Percentiles rank a stretch among this genome's conserved stretches.
Evolutionary conservation across 805 yeast genomes (phyloP).

Genomic region (Saturnispora bothae): DNA sequence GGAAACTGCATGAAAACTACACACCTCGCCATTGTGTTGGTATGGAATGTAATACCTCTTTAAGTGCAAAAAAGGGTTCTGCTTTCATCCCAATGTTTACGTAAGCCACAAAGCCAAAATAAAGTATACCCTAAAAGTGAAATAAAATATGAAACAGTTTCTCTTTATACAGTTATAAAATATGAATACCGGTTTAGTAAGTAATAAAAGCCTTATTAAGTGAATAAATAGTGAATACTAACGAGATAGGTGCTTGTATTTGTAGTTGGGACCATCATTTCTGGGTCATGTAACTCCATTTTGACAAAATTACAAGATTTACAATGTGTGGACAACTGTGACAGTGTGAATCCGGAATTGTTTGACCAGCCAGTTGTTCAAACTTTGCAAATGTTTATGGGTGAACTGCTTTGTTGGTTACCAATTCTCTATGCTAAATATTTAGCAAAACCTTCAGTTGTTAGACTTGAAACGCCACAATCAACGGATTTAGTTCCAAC

Average conservation of each 20-base stretch:
- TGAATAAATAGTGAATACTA: neutral
- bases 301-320: constrained; percentile 69
- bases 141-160: constrained; percentile 10
- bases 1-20: constrained; percentile 19
- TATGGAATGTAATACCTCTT: constrained; percentile 32
- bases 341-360: constrained; percentile 33
- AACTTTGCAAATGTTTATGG: constrained; percentile 72
- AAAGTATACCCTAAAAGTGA: too few species aligned
- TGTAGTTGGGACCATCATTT: constrained; percentile 45
- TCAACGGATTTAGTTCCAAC: constrained; percentile 3
- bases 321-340: constrained; percentile 54
- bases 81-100: constrained; percentile 44
- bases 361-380: constrained; percentile 76
- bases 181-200: neutral
- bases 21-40: constrained; percentile 57
- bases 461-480: neutral
- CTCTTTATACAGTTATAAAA: neutral
- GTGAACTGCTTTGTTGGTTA: constrained; percentile 42
- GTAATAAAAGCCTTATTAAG: neutral
- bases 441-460: neutral
- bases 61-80: constrained; percentile 32
- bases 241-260: constrained; percentile 23
- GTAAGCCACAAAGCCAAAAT: too few species aligned
- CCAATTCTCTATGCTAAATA: constrained; percentile 16
- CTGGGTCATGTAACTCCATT: constrained; percentile 67